phyloP scores from a whole-genome alignment of 2,329 filamentous ascomycete genomes.

The Fusarium torulosum region DNA sequence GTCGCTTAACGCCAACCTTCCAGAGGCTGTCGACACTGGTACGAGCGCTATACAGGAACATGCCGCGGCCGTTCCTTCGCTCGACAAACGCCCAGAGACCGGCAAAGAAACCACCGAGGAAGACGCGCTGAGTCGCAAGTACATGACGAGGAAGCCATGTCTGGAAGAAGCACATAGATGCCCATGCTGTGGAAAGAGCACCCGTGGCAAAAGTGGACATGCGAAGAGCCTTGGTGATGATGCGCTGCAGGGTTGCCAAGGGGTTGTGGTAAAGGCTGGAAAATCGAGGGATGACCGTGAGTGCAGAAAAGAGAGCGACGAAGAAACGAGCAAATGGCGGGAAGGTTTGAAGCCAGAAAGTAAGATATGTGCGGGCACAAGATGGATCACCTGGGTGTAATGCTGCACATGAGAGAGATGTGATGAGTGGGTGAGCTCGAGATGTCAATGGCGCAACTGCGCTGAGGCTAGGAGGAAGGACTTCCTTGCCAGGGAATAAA shows the following conservation, averaged over 20 bases:
- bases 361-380: slow-evolving; percentile 86
- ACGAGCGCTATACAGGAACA: slow-evolving; percentile 84
- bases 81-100: slow-evolving; percentile 89
- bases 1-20: slow-evolving; percentile 92
- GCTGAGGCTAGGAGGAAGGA: slow-evolving; percentile 74
- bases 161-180: slow-evolving; percentile 90
- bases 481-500: slow-evolving; percentile 79
- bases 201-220: slow-evolving; percentile 81
- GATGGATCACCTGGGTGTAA: slow-evolving; percentile 90
- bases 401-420: slow-evolving; percentile 86
- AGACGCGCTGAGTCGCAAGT: slow-evolving; percentile 87
- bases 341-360: slow-evolving; percentile 88
- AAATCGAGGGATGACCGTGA: slow-evolving; percentile 75
- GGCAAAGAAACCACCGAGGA: slow-evolving; percentile 86
- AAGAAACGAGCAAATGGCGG: slow-evolving; percentile 83
- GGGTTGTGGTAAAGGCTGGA: slow-evolving; percentile 77
- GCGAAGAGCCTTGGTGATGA: slow-evolving; percentile 78
- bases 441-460: slow-evolving; percentile 82
- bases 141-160: slow-evolving; percentile 78
- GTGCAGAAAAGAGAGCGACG: slow-evolving; percentile 77
- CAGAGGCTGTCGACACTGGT: slow-evolving; percentile 85
- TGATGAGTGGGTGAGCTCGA: slow-evolving; percentile 87
- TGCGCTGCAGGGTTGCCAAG: slow-evolving; percentile 71
- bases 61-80: slow-evolving; percentile 70
- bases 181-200: slow-evolving; percentile 89